Percentiles rank a stretch among this genome's conserved stretches.
phyloP scores from a whole-genome alignment of 306 rosid species.

The Gillenia trifoliata region DNA sequence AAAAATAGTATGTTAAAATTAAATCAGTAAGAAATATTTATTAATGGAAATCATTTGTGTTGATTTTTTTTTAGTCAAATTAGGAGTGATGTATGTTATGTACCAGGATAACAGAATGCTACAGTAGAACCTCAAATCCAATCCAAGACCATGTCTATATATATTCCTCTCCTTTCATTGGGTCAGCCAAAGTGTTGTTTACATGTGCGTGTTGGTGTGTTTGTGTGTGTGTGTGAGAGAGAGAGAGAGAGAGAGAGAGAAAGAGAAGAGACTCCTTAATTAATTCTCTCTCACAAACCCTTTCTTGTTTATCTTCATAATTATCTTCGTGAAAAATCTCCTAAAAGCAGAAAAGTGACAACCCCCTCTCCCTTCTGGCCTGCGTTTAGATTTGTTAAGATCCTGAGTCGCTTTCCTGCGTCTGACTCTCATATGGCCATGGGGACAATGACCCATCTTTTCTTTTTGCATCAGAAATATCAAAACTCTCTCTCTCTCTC shows the following conservation, averaged over 20 bases:
- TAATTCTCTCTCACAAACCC: background rate
- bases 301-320: background rate
- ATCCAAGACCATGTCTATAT: background rate
- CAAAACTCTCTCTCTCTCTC: background rate
- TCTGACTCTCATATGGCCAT: conserved; percentile 37
- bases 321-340: conserved; percentile 2
- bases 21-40: no score
- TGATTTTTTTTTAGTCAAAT: background rate
- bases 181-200: background rate
- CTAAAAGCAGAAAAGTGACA: background rate
- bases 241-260: background rate
- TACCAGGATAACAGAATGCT: background rate
- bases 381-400: conserved; percentile 27
- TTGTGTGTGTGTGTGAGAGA: background rate
- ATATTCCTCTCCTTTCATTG: background rate
- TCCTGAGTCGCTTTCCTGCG: conserved; percentile 33
- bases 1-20: no score
- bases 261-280: background rate
- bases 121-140: background rate
- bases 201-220: background rate
- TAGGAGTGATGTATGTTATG: no score
- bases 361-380: background rate
- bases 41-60: background rate
- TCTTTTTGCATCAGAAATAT: background rate
- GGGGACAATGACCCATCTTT: conserved; percentile 38